Conservation (phyloP, 345 rosid genomes). For the Hirschfeldia incana region DNA sequence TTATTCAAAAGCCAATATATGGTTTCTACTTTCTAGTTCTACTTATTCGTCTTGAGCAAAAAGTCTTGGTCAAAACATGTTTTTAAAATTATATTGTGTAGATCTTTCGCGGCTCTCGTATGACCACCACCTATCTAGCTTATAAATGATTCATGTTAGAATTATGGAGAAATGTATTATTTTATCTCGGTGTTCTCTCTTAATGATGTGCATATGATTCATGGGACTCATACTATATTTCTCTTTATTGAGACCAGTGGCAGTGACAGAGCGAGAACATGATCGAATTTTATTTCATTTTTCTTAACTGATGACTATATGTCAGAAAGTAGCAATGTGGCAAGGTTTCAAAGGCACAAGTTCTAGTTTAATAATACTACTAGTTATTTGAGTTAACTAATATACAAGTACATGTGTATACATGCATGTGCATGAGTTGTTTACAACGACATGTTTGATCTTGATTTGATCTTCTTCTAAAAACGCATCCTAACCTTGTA, state of each 20-base stretch:
- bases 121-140: not conserved
- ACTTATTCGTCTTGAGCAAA: not conserved
- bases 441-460: not conserved
- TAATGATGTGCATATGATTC: not conserved
- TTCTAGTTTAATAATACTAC: not conserved
- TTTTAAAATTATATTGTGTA: not conserved
- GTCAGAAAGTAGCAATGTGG: not conserved
- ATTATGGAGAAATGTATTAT: not conserved
- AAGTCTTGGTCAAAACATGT: not conserved
- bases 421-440: not conserved
- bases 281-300: not conserved
- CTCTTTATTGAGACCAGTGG: not conserved
- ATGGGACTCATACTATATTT: not conserved
- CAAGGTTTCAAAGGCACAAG: not conserved
- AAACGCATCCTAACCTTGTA: not conserved
- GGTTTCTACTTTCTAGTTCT: not conserved
- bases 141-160: not conserved
- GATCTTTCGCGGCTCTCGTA: not conserved
- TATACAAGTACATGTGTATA: not conserved
- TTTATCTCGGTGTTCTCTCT: not conserved
- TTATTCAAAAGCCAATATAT: not conserved
- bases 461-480: not conserved
- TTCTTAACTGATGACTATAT: not conserved
- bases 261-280: constrained; percentile 6
- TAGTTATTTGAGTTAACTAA: not conserved